Conservation (phyloP, 306 rosid genomes). For the Cucumis hystrix region DNA sequence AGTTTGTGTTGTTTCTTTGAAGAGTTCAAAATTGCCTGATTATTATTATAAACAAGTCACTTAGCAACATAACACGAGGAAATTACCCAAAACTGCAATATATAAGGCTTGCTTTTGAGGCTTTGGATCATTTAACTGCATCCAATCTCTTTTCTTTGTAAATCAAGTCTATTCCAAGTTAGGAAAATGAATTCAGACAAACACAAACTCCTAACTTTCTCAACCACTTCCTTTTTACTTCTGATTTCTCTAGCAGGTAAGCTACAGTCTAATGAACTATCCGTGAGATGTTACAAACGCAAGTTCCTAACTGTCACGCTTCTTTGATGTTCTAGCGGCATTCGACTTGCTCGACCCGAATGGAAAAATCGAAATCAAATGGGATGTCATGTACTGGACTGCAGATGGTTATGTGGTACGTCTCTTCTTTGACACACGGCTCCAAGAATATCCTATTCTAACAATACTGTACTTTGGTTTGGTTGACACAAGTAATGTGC, state of each 20-base stretch:
- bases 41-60: background rate
- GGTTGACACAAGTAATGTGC: background rate
- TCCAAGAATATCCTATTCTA: too few species aligned
- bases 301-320: background rate
- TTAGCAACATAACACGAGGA: background rate
- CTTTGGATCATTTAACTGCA: background rate
- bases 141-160: background rate
- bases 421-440: background rate
- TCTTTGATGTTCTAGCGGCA: background rate
- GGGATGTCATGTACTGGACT: slow-evolving; percentile 27
- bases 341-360: slow-evolving; percentile 12
- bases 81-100: background rate
- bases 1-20: background rate
- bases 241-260: background rate
- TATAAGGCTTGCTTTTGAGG: background rate
- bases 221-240: background rate
- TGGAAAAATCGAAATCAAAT: slow-evolving; percentile 20
- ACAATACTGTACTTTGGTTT: background rate
- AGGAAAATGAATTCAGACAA: background rate
- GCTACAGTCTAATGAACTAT: background rate
- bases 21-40: background rate
- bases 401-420: slow-evolving; percentile 17
- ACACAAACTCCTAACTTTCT: background rate
- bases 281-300: background rate
- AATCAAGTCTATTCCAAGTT: background rate